phyloP scores from a whole-genome alignment of 2,329 filamentous ascomycete genomes.

The Curvularia hawaiiensis region DNA sequence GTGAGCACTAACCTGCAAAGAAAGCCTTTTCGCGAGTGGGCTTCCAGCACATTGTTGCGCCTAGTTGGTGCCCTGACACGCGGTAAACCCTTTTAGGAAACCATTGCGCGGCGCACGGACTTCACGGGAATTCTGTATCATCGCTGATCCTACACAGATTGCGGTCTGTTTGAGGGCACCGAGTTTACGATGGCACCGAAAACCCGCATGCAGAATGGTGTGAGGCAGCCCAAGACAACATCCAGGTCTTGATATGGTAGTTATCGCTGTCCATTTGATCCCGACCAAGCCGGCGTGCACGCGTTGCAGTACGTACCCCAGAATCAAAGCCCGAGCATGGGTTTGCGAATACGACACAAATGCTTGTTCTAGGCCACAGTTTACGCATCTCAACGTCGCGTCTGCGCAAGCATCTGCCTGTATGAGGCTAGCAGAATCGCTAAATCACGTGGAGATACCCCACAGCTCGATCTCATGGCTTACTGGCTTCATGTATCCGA shows the following conservation, averaged over 20 bases:
- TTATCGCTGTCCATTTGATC: background rate
- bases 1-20: constrained; percentile 21
- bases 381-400: background rate
- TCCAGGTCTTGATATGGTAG: background rate
- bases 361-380: background rate
- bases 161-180: constrained; percentile 1
- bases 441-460: constrained; percentile 5
- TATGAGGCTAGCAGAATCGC: background rate
- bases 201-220: background rate
- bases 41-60: constrained; percentile 8
- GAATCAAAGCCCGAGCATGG: background rate
- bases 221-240: background rate
- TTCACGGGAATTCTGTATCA: background rate
- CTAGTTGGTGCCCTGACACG: constrained; percentile 7
- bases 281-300: background rate
- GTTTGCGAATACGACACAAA: background rate
- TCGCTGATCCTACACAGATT: constrained; percentile 3
- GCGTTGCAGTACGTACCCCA: no score
- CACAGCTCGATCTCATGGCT: background rate
- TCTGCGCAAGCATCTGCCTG: background rate
- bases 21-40: constrained; percentile 17
- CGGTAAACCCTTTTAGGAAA: constrained; percentile 17
- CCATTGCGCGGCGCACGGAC: constrained; percentile 14
- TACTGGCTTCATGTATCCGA: background rate
- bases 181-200: constrained; percentile 7